Evolutionary conservation across 164 flowering plant genomes (phyloP).

Genomic region (Vitis cinerea): DNA sequence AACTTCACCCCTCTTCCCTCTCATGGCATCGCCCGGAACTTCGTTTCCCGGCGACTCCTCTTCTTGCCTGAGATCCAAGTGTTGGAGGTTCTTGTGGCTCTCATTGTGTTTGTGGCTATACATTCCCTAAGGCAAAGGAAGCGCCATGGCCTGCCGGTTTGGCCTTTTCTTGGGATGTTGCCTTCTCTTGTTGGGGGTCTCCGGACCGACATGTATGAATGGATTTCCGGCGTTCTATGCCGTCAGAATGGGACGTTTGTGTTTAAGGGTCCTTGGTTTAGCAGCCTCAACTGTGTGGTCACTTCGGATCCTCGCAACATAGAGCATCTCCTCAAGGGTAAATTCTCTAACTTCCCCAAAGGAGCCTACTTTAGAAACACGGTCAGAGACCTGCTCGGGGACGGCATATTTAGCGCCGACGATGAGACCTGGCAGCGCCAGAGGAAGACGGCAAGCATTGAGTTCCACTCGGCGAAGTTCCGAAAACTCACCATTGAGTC

Average conservation of each 20-base stretch:
- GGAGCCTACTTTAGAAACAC: conserved; percentile 58
- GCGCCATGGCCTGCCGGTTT: conserved; percentile 59
- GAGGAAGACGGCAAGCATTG: conserved; percentile 82
- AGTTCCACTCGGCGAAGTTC: conserved; percentile 82
- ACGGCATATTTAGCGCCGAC: conserved; percentile 90
- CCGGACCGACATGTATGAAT: conserved; percentile 55
- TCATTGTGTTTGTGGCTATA: conserved; percentile 52
- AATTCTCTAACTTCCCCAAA: conserved; percentile 67
- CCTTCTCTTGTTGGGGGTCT: conserved; percentile 60
- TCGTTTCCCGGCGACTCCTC: conserved; percentile 14
- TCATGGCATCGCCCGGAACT: background rate
- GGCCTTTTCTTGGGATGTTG: conserved; percentile 91
- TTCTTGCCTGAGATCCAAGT: conserved; percentile 46
- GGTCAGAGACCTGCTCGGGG: conserved; percentile 72
- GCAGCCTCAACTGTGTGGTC: conserved; percentile 63
- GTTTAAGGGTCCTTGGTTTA: conserved; percentile 72
- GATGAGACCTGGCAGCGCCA: conserved; percentile 78
- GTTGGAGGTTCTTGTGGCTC: conserved; percentile 55
- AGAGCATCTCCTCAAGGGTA: conserved; percentile 78
- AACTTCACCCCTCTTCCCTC: conserved; percentile 22
- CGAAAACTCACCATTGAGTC: conserved; percentile 59
- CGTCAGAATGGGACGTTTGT: conserved; percentile 57
- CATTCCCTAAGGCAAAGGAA: conserved; percentile 55
- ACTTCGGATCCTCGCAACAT: conserved; percentile 83
- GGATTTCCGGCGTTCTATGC: conserved; percentile 52